phyloP scores from a whole-genome alignment of 306 rosid genomes.

The Oxytropis ochrocephala region DNA sequence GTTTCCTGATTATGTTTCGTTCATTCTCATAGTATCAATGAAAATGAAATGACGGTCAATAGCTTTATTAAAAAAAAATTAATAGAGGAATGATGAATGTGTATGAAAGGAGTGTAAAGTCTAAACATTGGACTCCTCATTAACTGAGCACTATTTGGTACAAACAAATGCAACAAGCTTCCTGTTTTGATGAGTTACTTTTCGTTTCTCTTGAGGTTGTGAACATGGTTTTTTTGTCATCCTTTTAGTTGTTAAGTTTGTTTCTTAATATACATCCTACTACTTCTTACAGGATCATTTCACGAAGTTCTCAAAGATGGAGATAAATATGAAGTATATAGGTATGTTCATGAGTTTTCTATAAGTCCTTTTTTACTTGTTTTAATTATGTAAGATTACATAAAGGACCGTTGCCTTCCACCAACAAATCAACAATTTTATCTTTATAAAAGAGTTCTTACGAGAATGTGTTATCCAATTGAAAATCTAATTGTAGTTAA shows the following conservation, averaged over 20 bases:
- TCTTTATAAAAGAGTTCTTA: neutral
- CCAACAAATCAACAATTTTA: neutral
- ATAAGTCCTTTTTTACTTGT: neutral
- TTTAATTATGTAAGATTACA: neutral
- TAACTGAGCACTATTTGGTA: neutral
- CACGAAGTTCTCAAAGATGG: conserved; percentile 49
- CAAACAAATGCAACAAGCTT: conserved; percentile 2
- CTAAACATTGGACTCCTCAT: neutral
- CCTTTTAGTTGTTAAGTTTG: conserved; percentile 6
- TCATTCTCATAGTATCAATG: neutral
- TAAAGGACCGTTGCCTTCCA: neutral
- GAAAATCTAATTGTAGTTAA: neutral
- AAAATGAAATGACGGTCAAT: neutral
- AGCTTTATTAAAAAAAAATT: neutral
- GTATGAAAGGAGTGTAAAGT: neutral
- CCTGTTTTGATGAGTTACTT: conserved; percentile 10
- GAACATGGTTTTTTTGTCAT: conserved; percentile 3
- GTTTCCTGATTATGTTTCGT: neutral
- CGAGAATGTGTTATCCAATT: neutral
- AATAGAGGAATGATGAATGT: neutral
- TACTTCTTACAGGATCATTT: conserved; percentile 59
- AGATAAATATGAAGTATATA: conserved; percentile 80
- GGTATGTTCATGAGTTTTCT: conserved; percentile 38
- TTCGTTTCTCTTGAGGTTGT: conserved; percentile 11
- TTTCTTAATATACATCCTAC: conserved; percentile 8